Conservation (phyloP, 352 stramenopile species). For the Hyaloperonospora brassicae region DNA sequence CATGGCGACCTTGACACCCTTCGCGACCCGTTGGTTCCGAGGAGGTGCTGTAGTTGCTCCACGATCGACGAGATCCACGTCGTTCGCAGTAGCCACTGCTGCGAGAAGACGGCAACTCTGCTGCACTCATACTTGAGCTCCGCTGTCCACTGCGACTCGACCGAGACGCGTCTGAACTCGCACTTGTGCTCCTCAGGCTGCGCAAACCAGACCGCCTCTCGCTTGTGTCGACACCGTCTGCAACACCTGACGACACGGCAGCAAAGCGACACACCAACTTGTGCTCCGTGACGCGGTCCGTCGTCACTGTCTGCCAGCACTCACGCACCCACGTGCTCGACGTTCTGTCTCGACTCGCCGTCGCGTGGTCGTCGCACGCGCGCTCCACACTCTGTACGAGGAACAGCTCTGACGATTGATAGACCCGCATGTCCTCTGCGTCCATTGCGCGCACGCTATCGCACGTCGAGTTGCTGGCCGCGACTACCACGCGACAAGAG, state of each 20-base stretch:
- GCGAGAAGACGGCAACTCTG: slow-evolving; percentile 11
- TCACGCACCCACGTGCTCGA: slow-evolving; percentile 28
- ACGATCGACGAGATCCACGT: slow-evolving; percentile 5
- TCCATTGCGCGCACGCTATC: slow-evolving; percentile 30
- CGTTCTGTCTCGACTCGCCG: slow-evolving; percentile 31
- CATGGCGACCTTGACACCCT: slow-evolving; percentile 8
- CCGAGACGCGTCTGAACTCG: slow-evolving; percentile 13
- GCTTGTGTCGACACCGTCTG: slow-evolving; percentile 9
- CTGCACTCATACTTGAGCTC: slow-evolving; percentile 18
- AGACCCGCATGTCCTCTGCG: slow-evolving; percentile 24
- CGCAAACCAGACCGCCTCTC: slow-evolving; percentile 6
- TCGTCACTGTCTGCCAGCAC: slow-evolving; percentile 56
- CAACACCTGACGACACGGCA: background rate
- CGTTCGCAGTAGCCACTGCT: slow-evolving; percentile 13
- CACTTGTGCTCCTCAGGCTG: slow-evolving; percentile 20
- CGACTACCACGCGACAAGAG: slow-evolving; percentile 33
- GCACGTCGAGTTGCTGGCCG: slow-evolving; percentile 27
- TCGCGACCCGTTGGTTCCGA: slow-evolving; percentile 10
- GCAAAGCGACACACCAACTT: slow-evolving; percentile 62
- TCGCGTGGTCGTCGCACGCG: slow-evolving; percentile 34
- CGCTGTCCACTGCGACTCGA: slow-evolving; percentile 16
- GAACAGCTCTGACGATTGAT: slow-evolving; percentile 41
- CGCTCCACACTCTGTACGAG: slow-evolving; percentile 51
- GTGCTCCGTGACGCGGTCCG: slow-evolving; percentile 46
- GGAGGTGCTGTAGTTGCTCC: slow-evolving; percentile 19